A percentile compares a stretch with the other conserved stretches of the same genome.
Evolutionary conservation across 495 filamentous ascomycete species (phyloP).

Genomic region (Penicillium mononematosum): DNA sequence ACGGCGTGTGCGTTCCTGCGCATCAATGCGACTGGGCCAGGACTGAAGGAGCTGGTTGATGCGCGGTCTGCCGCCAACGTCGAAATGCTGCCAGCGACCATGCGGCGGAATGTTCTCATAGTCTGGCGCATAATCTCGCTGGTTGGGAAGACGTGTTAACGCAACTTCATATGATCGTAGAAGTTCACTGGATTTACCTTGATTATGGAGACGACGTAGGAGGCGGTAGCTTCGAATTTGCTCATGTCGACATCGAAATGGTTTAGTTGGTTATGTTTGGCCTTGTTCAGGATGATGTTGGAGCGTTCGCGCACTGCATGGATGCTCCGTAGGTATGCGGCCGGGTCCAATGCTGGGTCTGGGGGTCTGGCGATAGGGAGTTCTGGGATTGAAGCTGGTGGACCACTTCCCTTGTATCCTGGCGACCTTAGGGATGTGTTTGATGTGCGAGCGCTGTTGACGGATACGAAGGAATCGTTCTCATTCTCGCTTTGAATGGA

Average conservation of each 20-base stretch:
- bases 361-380: conserved; percentile 80
- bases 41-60: conserved; percentile 63
- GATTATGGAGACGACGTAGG: conserved; percentile 94
- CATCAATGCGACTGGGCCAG: conserved; percentile 61
- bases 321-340: conserved; percentile 87
- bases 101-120: conserved; percentile 77
- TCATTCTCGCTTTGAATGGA: conserved; percentile 50
- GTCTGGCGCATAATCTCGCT: conserved; percentile 88
- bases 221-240: conserved; percentile 84
- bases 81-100: conserved; percentile 72
- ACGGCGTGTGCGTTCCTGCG: conserved; percentile 61
- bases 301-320: conserved; percentile 81
- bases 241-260: conserved; percentile 91
- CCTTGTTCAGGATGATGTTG: conserved; percentile 70
- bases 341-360: conserved; percentile 87
- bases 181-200: conserved; percentile 58
- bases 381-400: conserved; percentile 54
- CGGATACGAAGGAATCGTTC: conserved; percentile 46
- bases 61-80: conserved; percentile 65
- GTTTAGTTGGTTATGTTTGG: conserved; percentile 71
- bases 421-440: conserved; percentile 59
- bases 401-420: conserved; percentile 41
- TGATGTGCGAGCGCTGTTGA: conserved; percentile 51
- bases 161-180: conserved; percentile 7
- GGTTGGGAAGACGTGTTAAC: conserved; percentile 19